A percentile compares a stretch with the other conserved stretches of the same genome.
phyloP scores from a whole-genome alignment of 2,329 filamentous ascomycete species.

The Fusarium paranaense region DNA sequence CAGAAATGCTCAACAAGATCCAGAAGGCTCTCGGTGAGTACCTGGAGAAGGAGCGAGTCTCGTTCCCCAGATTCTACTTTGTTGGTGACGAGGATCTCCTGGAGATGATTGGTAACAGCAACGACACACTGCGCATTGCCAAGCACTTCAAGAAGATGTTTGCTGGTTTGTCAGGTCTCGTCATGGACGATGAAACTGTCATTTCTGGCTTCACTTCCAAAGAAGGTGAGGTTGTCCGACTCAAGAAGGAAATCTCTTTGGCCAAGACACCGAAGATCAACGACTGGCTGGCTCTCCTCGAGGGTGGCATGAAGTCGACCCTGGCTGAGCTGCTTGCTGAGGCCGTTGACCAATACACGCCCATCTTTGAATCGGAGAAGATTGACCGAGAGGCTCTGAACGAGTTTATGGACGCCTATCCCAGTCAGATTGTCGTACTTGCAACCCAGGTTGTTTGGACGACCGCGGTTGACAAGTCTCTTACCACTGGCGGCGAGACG shows the following conservation, averaged over 20 bases:
- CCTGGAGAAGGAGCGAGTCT: conserved; percentile 95
- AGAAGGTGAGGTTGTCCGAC: conserved; percentile 86
- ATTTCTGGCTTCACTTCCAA: conserved; percentile 96
- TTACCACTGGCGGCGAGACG: conserved; percentile 77
- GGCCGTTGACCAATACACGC: conserved; percentile 83
- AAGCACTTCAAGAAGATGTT: conserved; percentile 99
- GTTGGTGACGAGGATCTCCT: conserved; percentile 98
- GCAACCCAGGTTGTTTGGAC: conserved; percentile 97
- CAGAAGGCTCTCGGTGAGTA: conserved; percentile 99
- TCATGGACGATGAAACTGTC: conserved; percentile 89
- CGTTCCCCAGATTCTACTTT: conserved; percentile 99
- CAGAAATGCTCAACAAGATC: conserved; percentile 98
- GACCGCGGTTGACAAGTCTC: conserved; percentile 81
- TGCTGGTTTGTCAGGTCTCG: conserved; percentile 88
- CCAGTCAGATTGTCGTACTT: conserved; percentile 94
- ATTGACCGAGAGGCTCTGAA: conserved; percentile 79
- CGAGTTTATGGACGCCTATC: conserved; percentile 85
- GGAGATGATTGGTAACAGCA: conserved; percentile 99
- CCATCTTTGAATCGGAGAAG: conserved; percentile 77
- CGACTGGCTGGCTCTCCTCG: conserved; percentile 95
- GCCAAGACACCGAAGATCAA: conserved; percentile 97
- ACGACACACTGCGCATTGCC: conserved; percentile 93
- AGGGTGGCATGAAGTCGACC: conserved; percentile 93
- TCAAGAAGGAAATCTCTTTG: conserved; percentile 93
- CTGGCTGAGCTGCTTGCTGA: conserved; percentile 91